Conservation (phyloP, 495 filamentous ascomycete species). For the Aspergillus diversus region DNA sequence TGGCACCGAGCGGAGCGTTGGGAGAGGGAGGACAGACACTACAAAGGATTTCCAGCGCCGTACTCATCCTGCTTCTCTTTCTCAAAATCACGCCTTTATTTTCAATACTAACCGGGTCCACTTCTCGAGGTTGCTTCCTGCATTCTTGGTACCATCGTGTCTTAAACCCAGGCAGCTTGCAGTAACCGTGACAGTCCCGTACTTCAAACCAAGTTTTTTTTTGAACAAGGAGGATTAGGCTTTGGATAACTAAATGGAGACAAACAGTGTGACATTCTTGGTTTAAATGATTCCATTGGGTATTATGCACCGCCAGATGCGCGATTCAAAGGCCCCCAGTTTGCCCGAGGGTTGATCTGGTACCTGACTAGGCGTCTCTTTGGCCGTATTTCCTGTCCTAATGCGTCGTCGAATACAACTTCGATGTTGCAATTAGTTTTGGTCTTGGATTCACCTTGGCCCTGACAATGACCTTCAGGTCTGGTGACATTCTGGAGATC, state of each 20-base stretch:
- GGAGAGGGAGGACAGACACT: too few relatives aligned
- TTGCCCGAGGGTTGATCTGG: slow-evolving; percentile 82
- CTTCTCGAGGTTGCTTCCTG: too few relatives aligned
- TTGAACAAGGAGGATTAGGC: too few relatives aligned
- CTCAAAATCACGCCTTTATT: too few relatives aligned
- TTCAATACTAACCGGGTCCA: too few relatives aligned
- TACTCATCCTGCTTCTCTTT: too few relatives aligned
- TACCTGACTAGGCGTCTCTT: slow-evolving; percentile 74
- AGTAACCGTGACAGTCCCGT: neutral
- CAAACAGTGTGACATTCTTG: too few relatives aligned
- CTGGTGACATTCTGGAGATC: slow-evolving; percentile 22
- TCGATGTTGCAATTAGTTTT: slow-evolving; percentile 45
- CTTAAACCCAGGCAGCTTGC: neutral
- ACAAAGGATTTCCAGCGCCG: too few relatives aligned
- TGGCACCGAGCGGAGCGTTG: too few relatives aligned
- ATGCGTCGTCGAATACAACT: slow-evolving; percentile 79
- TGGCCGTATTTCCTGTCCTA: slow-evolving; percentile 66
- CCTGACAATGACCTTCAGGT: neutral
- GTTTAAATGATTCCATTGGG: neutral
- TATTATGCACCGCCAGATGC: slow-evolving; percentile 46
- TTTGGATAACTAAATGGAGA: too few relatives aligned
- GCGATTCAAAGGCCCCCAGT: slow-evolving; percentile 90
- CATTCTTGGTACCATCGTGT: too few relatives aligned
- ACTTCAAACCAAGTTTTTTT: neutral
- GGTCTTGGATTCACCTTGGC: neutral